A percentile compares a stretch with the other conserved stretches of the same genome.
These are phyloP conservation scores for Alternaria atra DNA, from an alignment of 2,329 filamentous ascomycete species.

Conservation along the genomic window DNA sequence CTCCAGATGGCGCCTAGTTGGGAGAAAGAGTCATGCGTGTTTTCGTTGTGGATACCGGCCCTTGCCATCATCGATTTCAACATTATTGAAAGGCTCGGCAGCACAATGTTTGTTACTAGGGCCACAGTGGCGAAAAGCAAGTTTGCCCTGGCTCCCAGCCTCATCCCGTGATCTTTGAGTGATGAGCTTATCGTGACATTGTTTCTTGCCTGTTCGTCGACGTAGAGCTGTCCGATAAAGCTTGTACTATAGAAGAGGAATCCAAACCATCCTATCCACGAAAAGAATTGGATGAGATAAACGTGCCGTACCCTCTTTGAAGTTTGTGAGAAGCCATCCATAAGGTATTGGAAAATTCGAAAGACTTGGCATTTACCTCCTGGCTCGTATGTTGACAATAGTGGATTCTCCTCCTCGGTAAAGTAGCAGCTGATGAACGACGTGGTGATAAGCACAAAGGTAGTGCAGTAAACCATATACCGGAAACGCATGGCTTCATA, in stretches of 20 bases:
- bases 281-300: slow-evolving; percentile 70
- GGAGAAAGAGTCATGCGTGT: not conserved
- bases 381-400: not conserved
- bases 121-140: slow-evolving; percentile 16
- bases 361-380: not conserved
- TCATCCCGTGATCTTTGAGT: slow-evolving; percentile 10
- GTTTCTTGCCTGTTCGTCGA: not conserved
- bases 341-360: not conserved
- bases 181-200: not conserved
- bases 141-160: slow-evolving; percentile 11
- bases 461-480: slow-evolving; percentile 9
- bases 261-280: slow-evolving; percentile 50
- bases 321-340: slow-evolving; percentile 7
- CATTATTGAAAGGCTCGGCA: not conserved
- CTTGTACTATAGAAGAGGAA: slow-evolving; percentile 45
- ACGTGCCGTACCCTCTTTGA: slow-evolving; percentile 15
- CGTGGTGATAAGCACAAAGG: slow-evolving; percentile 6
- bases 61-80: not conserved
- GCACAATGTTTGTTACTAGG: slow-evolving; percentile 2
- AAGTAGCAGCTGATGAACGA: slow-evolving; percentile 3
- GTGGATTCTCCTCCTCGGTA: not conserved
- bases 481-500: slow-evolving; percentile 24
- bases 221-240: slow-evolving; percentile 23
- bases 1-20: not conserved
- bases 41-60: not conserved